A percentile compares a stretch with the other conserved stretches of the same genome.
phyloP scores from a whole-genome alignment of 140 eudicot species.

The Ambrosia hybrid region DNA sequence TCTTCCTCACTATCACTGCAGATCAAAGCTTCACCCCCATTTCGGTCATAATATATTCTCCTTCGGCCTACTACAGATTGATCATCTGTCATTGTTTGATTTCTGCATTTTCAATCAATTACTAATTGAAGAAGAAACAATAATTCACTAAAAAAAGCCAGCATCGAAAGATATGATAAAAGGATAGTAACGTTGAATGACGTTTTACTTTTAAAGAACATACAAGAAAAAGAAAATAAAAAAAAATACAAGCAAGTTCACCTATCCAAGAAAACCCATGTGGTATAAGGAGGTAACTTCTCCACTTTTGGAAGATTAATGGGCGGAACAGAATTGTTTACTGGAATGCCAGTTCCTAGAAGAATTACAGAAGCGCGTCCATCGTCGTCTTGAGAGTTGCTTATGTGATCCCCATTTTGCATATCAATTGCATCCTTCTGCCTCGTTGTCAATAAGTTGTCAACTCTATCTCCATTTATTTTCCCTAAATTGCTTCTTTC shows the following conservation, averaged over 20 bases:
- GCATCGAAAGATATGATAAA: not conserved
- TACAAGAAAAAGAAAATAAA: not conserved
- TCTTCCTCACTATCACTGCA: conserved; percentile 98
- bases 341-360: conserved; percentile 67
- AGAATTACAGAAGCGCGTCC: conserved; percentile 62
- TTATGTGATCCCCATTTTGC: conserved; percentile 56
- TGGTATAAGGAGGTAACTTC: conserved; percentile 70
- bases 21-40: conserved; percentile 82
- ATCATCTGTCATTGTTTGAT: conserved; percentile 90
- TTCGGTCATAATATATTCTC: conserved; percentile 88
- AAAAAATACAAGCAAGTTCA: conserved; percentile 15
- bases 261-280: conserved; percentile 92
- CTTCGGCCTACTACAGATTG: conserved; percentile 89
- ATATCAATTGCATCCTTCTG: conserved; percentile 67
- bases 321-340: conserved; percentile 62
- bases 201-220: conserved; percentile 13
- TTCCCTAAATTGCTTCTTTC: conserved; percentile 50
- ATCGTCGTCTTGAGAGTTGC: conserved; percentile 59
- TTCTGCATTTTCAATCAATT: conserved; percentile 49
- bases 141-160: conserved; percentile 7
- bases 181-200: not conserved
- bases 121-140: conserved; percentile 1
- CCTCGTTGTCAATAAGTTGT: conserved; percentile 55
- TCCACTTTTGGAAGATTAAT: conserved; percentile 60
- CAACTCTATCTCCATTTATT: conserved; percentile 22